phyloP scores from a whole-genome alignment of 495 filamentous ascomycete species.

The Penicillium cataractarum region DNA sequence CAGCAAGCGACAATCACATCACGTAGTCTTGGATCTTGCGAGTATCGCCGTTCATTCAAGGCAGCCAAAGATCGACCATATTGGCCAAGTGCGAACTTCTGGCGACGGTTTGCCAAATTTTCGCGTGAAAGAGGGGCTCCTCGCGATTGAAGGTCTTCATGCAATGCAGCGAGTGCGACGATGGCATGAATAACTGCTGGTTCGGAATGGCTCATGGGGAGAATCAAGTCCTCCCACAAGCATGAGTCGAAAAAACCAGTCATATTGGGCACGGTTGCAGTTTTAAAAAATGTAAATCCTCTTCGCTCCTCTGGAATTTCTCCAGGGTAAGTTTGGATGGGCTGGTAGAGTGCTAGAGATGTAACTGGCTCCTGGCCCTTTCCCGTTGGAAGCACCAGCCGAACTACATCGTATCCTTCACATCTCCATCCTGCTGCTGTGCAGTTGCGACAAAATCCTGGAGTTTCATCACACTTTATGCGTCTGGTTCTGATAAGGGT shows the following conservation, averaged over 20 bases:
- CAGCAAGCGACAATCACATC: not conserved
- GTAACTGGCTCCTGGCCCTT: not conserved
- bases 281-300: not conserved
- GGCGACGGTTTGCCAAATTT: not conserved
- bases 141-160: not conserved
- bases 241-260: not conserved
- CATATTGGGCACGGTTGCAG: not conserved
- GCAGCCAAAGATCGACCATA: not conserved
- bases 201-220: not conserved
- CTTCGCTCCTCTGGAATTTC: not conserved
- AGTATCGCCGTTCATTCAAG: not conserved
- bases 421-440: constrained; percentile 23
- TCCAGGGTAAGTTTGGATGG: not conserved
- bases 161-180: not conserved
- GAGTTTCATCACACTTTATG: constrained; percentile 32
- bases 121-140: not conserved
- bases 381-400: constrained; percentile 7
- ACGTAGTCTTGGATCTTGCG: not conserved
- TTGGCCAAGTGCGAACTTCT: not conserved
- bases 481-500: constrained; percentile 17
- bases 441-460: constrained; percentile 23
- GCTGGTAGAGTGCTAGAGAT: not conserved
- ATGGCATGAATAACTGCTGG: not conserved
- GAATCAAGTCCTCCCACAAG: not conserved
- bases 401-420: constrained; percentile 29